These are phyloP conservation scores for Fraxinus sp. DNA, from an alignment of 305 asterid genomes.

Conservation along the genomic window DNA sequence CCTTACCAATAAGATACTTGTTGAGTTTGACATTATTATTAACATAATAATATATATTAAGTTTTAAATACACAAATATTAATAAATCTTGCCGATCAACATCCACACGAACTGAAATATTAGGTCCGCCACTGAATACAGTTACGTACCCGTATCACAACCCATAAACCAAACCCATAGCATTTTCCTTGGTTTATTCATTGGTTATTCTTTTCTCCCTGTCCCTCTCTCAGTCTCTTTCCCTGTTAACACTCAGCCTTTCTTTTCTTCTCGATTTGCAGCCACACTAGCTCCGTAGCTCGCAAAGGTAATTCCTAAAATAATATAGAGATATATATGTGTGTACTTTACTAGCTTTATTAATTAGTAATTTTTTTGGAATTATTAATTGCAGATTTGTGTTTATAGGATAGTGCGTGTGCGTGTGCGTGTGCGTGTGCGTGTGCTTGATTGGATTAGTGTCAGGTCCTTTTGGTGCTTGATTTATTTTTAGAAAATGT, in stretches of 20 bases:
- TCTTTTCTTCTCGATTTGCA: neutral
- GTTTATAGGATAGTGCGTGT: neutral
- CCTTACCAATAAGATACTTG: too few relatives aligned
- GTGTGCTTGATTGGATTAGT: neutral
- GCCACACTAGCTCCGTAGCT: conserved; percentile 6
- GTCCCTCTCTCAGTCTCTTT: neutral
- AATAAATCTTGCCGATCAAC: too few relatives aligned
- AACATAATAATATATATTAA: too few relatives aligned
- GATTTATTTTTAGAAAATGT: neutral
- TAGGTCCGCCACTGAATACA: too few relatives aligned
- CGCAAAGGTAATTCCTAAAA: conserved; percentile 32
- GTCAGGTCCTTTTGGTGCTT: neutral
- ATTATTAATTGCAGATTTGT: neutral
- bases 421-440: neutral
- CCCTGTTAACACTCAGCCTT: conserved; percentile 11
- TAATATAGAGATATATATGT: neutral
- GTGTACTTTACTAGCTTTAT: neutral
- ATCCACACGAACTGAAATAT: too few relatives aligned
- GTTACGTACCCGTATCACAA: too few relatives aligned
- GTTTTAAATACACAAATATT: too few relatives aligned
- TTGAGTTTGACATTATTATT: too few relatives aligned
- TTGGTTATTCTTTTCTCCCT: neutral
- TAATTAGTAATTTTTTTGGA: neutral
- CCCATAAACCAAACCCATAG: too few relatives aligned
- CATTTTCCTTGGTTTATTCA: neutral